Percentiles rank a stretch among this genome's conserved stretches.
These are phyloP conservation scores for Murraya paniculata DNA, from an alignment of 345 rosid genomes.

Conservation along the genomic window DNA sequence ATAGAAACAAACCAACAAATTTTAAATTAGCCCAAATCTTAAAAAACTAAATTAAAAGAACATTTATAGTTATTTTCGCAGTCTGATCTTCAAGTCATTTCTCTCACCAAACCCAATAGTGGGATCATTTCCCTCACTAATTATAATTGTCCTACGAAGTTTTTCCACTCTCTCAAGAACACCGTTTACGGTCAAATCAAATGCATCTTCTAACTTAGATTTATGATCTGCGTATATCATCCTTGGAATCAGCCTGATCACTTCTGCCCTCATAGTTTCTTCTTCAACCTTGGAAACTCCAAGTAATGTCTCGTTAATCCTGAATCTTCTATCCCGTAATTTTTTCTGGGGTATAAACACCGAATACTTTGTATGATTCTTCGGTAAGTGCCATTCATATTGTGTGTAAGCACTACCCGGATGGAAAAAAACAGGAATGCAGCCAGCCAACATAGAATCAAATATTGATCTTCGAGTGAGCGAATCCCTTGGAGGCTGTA, in stretches of 20 bases:
- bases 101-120: not conserved
- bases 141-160: not conserved
- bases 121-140: not conserved
- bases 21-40: not conserved
- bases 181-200: constrained; percentile 29
- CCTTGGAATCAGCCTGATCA: constrained; percentile 30
- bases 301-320: constrained; percentile 16
- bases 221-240: constrained; percentile 14
- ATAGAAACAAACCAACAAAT: no score
- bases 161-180: constrained; percentile 17
- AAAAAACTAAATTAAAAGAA: no score
- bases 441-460: constrained; percentile 30
- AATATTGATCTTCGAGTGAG: constrained; percentile 25
- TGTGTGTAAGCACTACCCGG: constrained; percentile 27
- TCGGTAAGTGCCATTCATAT: constrained; percentile 28
- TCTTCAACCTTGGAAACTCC: constrained; percentile 6
- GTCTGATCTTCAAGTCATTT: not conserved
- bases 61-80: not conserved
- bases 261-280: constrained; percentile 19
- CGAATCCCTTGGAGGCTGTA: constrained; percentile 32
- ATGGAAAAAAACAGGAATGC: constrained; percentile 34
- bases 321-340: not conserved
- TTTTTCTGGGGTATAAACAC: constrained; percentile 17
- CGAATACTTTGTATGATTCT: constrained; percentile 20
- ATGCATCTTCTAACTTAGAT: constrained; percentile 28